Conservation (phyloP, 2,329 filamentous ascomycete genomes). For the Cercospora janseana region DNA sequence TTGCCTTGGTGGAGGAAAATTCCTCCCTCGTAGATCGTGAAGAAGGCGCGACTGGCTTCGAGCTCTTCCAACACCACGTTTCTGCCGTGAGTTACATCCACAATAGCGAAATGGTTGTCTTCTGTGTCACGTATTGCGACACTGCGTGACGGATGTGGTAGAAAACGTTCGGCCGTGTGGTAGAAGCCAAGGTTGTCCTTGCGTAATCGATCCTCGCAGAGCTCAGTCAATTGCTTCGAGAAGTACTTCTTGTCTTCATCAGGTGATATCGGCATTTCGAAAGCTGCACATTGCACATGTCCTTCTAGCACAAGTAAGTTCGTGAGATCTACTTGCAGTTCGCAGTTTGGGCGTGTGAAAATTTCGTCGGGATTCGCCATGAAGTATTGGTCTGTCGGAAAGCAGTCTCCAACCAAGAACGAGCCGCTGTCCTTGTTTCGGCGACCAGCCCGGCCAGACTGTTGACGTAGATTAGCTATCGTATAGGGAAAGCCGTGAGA, state of each 20-base stretch:
- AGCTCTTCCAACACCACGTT: conserved; percentile 91
- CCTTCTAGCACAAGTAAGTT: conserved; percentile 91
- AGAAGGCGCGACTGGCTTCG: conserved; percentile 92
- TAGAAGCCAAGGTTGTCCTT: conserved; percentile 78
- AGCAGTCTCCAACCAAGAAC: conserved; percentile 82
- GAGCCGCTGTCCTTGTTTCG: conserved; percentile 92
- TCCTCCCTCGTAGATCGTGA: conserved; percentile 93
- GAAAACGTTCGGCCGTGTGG: conserved; percentile 84
- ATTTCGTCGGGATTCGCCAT: conserved; percentile 96
- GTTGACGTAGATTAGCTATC: conserved; percentile 89
- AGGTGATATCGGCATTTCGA: conserved; percentile 88
- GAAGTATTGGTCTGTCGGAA: conserved; percentile 90
- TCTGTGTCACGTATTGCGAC: conserved; percentile 87
- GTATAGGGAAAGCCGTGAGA: conserved; percentile 95
- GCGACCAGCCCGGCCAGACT: conserved; percentile 87
- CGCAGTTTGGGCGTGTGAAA: conserved; percentile 85
- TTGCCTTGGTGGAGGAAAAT: conserved; percentile 97
- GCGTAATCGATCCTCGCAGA: conserved; percentile 71
- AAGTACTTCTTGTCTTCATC: conserved; percentile 76
- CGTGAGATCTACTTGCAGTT: conserved; percentile 84
- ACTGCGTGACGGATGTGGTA: conserved; percentile 75
- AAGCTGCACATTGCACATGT: conserved; percentile 91
- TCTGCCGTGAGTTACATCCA: conserved; percentile 78
- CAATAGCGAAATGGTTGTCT: conserved; percentile 89
- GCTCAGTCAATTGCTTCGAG: conserved; percentile 65